phyloP scores from a whole-genome alignment of 2,329 filamentous ascomycete species.

The Clarireedia monteithiana region DNA sequence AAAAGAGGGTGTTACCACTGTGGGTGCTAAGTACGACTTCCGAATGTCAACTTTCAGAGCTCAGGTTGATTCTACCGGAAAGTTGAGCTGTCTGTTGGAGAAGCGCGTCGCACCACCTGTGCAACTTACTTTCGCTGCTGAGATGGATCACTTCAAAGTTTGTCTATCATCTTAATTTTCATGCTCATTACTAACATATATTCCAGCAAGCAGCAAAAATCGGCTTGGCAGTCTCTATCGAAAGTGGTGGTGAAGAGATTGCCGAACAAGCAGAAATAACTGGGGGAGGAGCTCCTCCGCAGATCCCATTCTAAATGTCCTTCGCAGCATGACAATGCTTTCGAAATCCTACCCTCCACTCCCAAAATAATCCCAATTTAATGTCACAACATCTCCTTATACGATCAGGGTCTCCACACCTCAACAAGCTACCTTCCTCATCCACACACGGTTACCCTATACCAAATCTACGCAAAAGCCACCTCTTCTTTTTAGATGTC shows the following conservation, averaged over 20 bases:
- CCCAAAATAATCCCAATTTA: slow-evolving; percentile 24
- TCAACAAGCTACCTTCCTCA: neutral
- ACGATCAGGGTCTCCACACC: slow-evolving; percentile 6
- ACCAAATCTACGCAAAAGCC: slow-evolving; percentile 11
- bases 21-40: slow-evolving; percentile 98
- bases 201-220: slow-evolving; percentile 86
- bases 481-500: slow-evolving; percentile 19
- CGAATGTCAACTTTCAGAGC: slow-evolving; percentile 90
- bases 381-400: slow-evolving; percentile 14
- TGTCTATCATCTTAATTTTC: slow-evolving; percentile 28
- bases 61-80: slow-evolving; percentile 91
- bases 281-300: slow-evolving; percentile 39
- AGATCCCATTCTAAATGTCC: slow-evolving; percentile 54
- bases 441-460: slow-evolving; percentile 9
- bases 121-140: slow-evolving; percentile 88
- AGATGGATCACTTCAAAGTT: slow-evolving; percentile 94
- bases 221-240: slow-evolving; percentile 86
- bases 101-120: slow-evolving; percentile 93
- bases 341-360: slow-evolving; percentile 8
- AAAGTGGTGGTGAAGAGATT: slow-evolving; percentile 75
- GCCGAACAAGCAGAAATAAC: slow-evolving; percentile 70
- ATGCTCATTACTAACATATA: slow-evolving; percentile 24
- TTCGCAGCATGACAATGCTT: slow-evolving; percentile 15
- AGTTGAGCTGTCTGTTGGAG: slow-evolving; percentile 86
- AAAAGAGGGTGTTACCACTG: slow-evolving; percentile 83